phyloP scores from a whole-genome alignment of 176 grass and related monocot genomes.

The Triticum dicoccoides region DNA sequence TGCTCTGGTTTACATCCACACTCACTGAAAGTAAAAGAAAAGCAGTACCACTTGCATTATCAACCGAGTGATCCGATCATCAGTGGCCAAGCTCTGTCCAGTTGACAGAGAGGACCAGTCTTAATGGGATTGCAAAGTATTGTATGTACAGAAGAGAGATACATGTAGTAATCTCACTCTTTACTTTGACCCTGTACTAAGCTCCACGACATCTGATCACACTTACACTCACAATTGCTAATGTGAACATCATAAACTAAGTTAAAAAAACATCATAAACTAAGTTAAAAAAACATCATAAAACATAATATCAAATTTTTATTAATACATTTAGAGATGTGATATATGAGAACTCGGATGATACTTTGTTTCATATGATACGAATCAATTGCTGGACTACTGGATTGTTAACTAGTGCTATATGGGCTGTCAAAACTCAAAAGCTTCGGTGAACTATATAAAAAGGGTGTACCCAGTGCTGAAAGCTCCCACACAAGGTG shows the following conservation, averaged over 20 bases:
- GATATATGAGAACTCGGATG: neutral
- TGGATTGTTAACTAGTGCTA: slow-evolving; percentile 6
- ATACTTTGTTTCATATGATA: slow-evolving; percentile 22
- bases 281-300: neutral
- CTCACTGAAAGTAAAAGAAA: neutral
- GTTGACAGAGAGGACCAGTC: neutral
- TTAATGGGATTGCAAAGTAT: neutral
- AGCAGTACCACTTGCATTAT: neutral
- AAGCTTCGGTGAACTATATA: neutral
- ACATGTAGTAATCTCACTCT: neutral
- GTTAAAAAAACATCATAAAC: neutral
- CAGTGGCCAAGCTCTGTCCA: neutral
- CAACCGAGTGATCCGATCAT: neutral
- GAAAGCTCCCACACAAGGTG: no score
- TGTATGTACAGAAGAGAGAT: neutral
- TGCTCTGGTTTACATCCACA: slow-evolving; percentile 7
- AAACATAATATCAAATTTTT: neutral
- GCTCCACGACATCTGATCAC: neutral
- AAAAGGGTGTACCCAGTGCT: no score
- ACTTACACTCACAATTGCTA: neutral
- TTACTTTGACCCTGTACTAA: neutral
- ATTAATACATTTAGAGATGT: neutral
- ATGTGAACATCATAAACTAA: slow-evolving; percentile 3
- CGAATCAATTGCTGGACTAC: slow-evolving; percentile 18
- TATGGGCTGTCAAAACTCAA: slow-evolving; percentile 4